Conservation (phyloP, 2,329 filamentous ascomycete species). For the Diaporthe sp. region DNA sequence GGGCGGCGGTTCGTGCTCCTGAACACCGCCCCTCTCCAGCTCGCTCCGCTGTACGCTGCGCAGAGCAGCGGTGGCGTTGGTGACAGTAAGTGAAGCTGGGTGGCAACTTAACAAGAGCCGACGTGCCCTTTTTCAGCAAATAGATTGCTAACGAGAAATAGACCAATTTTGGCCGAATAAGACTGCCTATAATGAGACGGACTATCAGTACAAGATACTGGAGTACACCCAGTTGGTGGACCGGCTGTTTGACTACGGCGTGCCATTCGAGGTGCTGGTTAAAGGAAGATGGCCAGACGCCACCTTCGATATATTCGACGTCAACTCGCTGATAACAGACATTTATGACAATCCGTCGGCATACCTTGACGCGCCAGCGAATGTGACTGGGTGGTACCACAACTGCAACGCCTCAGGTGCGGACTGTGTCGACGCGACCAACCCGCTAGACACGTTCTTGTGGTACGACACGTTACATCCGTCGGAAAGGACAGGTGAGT, state of each 20-base stretch:
- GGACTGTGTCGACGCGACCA: constrained; percentile 55
- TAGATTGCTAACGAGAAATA: background rate
- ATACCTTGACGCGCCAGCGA: constrained; percentile 75
- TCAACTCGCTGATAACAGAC: constrained; percentile 74
- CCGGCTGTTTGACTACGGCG: constrained; percentile 63
- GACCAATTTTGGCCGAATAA: constrained; percentile 62
- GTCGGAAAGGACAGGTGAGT: constrained; percentile 72
- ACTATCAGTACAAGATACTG: constrained; percentile 62
- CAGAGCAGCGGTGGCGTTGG: constrained; percentile 58
- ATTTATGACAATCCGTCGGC: constrained; percentile 71
- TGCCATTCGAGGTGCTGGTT: constrained; percentile 60
- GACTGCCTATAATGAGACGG: constrained; percentile 61
- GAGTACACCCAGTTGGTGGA: constrained; percentile 66
- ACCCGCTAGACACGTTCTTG: constrained; percentile 71
- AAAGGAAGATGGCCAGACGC: constrained; percentile 68
- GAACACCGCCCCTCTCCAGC: constrained; percentile 76
- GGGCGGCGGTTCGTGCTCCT: constrained; percentile 80
- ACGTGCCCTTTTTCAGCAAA: background rate
- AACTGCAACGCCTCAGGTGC: constrained; percentile 59
- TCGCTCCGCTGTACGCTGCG: constrained; percentile 76
- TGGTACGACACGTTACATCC: constrained; percentile 84
- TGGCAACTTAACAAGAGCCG: background rate
- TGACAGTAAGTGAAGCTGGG: constrained; percentile 45
- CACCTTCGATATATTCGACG: constrained; percentile 76
- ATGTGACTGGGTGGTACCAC: constrained; percentile 71